Percentiles rank a stretch among this genome's conserved stretches.
Evolutionary conservation across 2,329 filamentous ascomycete species (phyloP).

Genomic region (Pezicula neosporulosa): DNA sequence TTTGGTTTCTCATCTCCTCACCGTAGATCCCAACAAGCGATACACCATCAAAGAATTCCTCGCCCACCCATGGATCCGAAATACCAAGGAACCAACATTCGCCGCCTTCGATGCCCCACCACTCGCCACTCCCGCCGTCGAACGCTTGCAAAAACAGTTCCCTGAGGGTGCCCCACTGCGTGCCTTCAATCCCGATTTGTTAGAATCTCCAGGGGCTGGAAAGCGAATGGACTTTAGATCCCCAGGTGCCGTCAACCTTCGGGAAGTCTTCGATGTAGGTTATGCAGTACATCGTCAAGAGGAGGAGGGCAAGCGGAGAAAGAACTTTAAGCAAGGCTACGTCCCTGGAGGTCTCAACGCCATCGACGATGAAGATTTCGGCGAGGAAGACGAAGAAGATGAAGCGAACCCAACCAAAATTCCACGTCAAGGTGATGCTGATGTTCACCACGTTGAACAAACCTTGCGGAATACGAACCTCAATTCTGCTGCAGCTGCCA

Average conservation of each 20-base stretch:
- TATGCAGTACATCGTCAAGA: slow-evolving; percentile 97
- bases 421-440: slow-evolving; percentile 57
- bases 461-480: slow-evolving; percentile 84
- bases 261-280: slow-evolving; percentile 97
- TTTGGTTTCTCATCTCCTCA: slow-evolving; percentile 86
- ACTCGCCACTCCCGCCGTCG: slow-evolving; percentile 61
- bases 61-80: slow-evolving; percentile 87
- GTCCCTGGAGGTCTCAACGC: slow-evolving; percentile 64
- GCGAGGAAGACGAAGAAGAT: slow-evolving; percentile 57
- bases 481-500: slow-evolving; percentile 58
- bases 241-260: slow-evolving; percentile 88
- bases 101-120: slow-evolving; percentile 68
- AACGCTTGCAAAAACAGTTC: slow-evolving; percentile 25
- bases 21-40: slow-evolving; percentile 91
- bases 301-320: slow-evolving; percentile 88
- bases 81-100: slow-evolving; percentile 63
- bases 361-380: slow-evolving; percentile 62
- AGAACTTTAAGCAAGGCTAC: slow-evolving; percentile 73
- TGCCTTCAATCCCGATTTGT: slow-evolving; percentile 53
- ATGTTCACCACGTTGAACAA: slow-evolving; percentile 74
- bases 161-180: slow-evolving; percentile 31
- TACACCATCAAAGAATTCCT: slow-evolving; percentile 93
- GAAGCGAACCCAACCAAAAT: slow-evolving; percentile 57
- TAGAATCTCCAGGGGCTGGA: slow-evolving; percentile 56
- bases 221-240: slow-evolving; percentile 89